Evolutionary conservation across 2,329 filamentous ascomycete species (phyloP).

Genomic region (Colletotrichum aenigma): DNA sequence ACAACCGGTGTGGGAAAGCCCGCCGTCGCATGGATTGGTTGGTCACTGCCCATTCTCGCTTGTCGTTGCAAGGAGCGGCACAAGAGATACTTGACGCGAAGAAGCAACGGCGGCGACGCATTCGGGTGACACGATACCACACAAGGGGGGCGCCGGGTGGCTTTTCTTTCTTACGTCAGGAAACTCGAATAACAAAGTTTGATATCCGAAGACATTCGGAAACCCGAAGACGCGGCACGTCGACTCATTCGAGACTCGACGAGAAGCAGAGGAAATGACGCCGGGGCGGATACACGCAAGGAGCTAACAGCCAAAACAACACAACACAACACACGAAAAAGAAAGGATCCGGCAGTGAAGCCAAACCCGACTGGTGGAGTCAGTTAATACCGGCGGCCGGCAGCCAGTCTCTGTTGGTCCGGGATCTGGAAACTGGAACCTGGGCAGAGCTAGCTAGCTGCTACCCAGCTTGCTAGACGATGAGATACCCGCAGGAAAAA

Average conservation of each 20-base stretch:
- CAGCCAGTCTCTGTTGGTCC: conserved; percentile 8
- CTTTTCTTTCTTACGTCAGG: not conserved
- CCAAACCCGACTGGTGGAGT: conserved; percentile 3
- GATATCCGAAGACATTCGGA: not conserved
- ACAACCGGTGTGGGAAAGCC: not conserved
- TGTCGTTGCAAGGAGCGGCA: not conserved
- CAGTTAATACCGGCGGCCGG: conserved; percentile 7
- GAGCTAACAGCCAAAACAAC: not conserved
- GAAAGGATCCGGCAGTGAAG: not conserved
- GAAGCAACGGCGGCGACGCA: not conserved
- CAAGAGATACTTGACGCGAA: not conserved
- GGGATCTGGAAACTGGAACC: not conserved
- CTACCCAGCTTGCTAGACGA: not conserved
- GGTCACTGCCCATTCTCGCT: not conserved
- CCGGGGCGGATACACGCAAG: not conserved
- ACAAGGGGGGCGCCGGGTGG: not conserved
- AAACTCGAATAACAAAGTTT: not conserved
- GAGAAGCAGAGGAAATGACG: not conserved
- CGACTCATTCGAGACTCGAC: not conserved
- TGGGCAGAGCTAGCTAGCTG: not conserved
- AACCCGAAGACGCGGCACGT: not conserved
- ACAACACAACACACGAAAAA: not conserved
- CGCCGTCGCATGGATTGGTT: not conserved
- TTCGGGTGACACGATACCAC: not conserved
- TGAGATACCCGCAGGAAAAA: not conserved